phyloP scores from a whole-genome alignment of 495 filamentous ascomycete genomes.

The Daldinia loculata region DNA sequence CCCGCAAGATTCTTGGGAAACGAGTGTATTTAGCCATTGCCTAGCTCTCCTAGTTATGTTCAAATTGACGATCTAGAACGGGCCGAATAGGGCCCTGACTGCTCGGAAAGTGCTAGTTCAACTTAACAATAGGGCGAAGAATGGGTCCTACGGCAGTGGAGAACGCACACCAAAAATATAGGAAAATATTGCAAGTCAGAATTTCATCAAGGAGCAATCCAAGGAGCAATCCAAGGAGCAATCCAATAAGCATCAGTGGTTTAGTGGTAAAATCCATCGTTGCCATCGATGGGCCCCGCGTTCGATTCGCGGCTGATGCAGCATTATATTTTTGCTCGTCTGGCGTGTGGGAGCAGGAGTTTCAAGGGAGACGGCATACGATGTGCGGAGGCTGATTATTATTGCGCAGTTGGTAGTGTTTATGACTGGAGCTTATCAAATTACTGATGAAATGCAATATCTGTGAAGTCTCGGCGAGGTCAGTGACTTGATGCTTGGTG shows the following conservation, averaged over 20 bases:
- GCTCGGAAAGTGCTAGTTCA: neutral
- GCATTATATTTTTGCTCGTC: neutral
- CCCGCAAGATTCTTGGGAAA: neutral
- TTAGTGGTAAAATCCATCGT: constrained; percentile 65
- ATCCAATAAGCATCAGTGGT: constrained; percentile 50
- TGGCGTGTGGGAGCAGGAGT: neutral
- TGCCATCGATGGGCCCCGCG: constrained; percentile 63
- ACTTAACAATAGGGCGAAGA: neutral
- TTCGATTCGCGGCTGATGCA: constrained; percentile 61
- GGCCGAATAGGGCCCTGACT: neutral
- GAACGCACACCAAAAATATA: neutral
- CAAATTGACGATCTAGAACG: neutral
- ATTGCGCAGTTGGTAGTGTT: neutral
- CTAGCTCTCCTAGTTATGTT: neutral
- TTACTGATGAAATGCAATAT: neutral
- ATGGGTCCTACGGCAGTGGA: neutral
- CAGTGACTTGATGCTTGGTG: too few species aligned
- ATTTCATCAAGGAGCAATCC: neutral
- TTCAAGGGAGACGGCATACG: neutral
- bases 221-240: neutral
- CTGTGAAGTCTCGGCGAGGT: too few species aligned
- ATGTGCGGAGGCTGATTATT: neutral
- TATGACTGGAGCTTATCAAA: too few species aligned
- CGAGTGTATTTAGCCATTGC: neutral
- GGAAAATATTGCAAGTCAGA: neutral